Conservation (phyloP, 345 rosid species). For the Linum tenue region DNA sequence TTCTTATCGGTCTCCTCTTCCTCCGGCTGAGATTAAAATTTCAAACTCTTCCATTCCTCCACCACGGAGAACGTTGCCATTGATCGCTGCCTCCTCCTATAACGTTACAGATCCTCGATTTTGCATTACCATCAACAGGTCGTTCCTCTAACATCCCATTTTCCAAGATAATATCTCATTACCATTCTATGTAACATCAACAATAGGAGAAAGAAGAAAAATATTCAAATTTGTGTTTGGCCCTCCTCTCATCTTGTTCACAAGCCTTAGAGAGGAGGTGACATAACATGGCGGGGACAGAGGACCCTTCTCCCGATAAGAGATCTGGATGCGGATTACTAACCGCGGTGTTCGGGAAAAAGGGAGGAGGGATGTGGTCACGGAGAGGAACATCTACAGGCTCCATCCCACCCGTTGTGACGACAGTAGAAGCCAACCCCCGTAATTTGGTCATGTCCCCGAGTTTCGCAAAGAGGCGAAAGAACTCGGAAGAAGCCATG, state of each 20-base stretch:
- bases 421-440: constrained; percentile 16
- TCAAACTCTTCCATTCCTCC: too few relatives aligned
- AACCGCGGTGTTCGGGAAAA: constrained; percentile 45
- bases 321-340: constrained; percentile 60
- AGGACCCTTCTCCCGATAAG: constrained; percentile 32
- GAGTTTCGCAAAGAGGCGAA: not conserved
- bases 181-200: too few relatives aligned
- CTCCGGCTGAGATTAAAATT: too few relatives aligned
- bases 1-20: too few relatives aligned
- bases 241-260: not conserved
- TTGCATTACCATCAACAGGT: too few relatives aligned
- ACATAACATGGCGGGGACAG: constrained; percentile 17
- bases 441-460: constrained; percentile 30
- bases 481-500: constrained; percentile 31
- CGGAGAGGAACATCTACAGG: constrained; percentile 49
- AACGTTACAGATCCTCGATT: too few relatives aligned
- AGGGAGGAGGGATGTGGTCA: constrained; percentile 40
- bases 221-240: too few relatives aligned
- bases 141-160: too few relatives aligned
- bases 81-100: too few relatives aligned
- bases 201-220: too few relatives aligned
- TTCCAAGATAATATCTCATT: too few relatives aligned
- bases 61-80: too few relatives aligned
- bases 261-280: not conserved
- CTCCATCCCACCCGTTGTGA: constrained; percentile 26